phyloP scores from a whole-genome alignment of 306 rosid species.

The Hippophae tibetana region DNA sequence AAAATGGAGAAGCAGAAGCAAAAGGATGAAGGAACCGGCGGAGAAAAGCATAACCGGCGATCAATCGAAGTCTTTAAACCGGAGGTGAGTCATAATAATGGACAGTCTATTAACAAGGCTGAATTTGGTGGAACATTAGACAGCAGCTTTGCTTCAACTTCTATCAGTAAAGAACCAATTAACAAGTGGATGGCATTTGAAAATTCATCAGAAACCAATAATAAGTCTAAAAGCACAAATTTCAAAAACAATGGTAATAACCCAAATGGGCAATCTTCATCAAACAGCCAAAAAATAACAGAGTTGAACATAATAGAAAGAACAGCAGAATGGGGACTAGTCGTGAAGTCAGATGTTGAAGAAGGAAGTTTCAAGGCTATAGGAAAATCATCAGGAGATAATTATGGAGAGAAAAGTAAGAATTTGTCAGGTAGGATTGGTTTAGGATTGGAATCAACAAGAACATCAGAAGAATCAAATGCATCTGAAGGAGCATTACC shows the following conservation, averaged over 20 bases:
- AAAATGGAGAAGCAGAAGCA: background rate
- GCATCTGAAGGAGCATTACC: conserved; percentile 43
- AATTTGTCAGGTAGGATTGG: conserved; percentile 30
- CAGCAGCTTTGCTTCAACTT: conserved; percentile 16
- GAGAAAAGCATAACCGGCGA: conserved; percentile 13
- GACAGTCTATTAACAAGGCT: conserved; percentile 1
- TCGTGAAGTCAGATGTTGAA: conserved; percentile 36
- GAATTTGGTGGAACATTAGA: background rate
- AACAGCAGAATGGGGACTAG: conserved; percentile 75
- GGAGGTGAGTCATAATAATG: conserved; percentile 12
- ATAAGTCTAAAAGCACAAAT: background rate
- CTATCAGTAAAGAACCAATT: conserved; percentile 10
- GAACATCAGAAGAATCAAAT: conserved; percentile 54
- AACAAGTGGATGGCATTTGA: conserved; percentile 87
- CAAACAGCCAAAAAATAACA: conserved; percentile 16
- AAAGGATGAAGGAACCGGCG: background rate
- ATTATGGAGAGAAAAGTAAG: conserved; percentile 25
- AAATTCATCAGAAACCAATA: too few species aligned
- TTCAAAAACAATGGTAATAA: background rate
- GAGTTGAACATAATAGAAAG: conserved; percentile 54
- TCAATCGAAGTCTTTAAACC: conserved; percentile 20
- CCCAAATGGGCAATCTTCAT: background rate
- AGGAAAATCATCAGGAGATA: conserved; percentile 21
- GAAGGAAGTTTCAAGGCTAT: conserved; percentile 8
- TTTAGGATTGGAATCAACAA: conserved; percentile 21